Evolutionary conservation across 148 eudicot genomes (phyloP).

Genomic region (Amaranthus hypochondriacus): DNA sequence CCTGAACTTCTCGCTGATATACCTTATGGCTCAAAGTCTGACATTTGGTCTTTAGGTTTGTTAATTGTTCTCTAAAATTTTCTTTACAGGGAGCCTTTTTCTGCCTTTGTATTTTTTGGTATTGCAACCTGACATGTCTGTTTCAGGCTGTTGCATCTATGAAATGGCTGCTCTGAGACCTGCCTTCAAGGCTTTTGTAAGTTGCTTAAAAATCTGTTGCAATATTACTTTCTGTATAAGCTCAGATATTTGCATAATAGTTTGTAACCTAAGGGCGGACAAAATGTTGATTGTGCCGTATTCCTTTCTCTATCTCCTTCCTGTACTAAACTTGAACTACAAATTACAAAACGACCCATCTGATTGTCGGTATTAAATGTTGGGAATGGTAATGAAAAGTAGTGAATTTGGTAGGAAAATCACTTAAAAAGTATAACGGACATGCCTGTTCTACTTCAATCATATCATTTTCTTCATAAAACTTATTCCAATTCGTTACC

Average conservation of each 20-base stretch:
- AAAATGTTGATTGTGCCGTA: too few relatives aligned
- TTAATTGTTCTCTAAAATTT: background rate
- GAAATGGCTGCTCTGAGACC: slow-evolving; percentile 90
- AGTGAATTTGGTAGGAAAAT: too few relatives aligned
- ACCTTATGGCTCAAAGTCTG: slow-evolving; percentile 98
- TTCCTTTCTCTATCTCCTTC: too few relatives aligned
- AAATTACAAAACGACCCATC: too few relatives aligned
- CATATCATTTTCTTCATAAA: too few relatives aligned
- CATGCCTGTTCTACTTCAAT: too few relatives aligned
- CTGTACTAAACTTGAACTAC: too few relatives aligned
- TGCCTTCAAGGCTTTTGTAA: slow-evolving; percentile 98
- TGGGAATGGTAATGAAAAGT: too few relatives aligned
- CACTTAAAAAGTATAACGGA: too few relatives aligned
- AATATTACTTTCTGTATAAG: background rate
- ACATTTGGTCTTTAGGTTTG: slow-evolving; percentile 95
- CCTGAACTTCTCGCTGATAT: slow-evolving; percentile 99
- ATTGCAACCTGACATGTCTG: slow-evolving; percentile 11
- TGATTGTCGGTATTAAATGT: too few relatives aligned
- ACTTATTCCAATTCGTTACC: too few relatives aligned
- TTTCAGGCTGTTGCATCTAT: slow-evolving; percentile 85
- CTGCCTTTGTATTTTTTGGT: background rate
- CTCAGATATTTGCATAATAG: background rate
- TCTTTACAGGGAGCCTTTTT: background rate
- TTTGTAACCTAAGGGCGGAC: too few relatives aligned
- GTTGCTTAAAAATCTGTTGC: slow-evolving; percentile 20